Percentiles rank a stretch among this genome's conserved stretches.
Conservation (phyloP, 2,329 filamentous ascomycete genomes). For the Trichoderma guizhouense region DNA sequence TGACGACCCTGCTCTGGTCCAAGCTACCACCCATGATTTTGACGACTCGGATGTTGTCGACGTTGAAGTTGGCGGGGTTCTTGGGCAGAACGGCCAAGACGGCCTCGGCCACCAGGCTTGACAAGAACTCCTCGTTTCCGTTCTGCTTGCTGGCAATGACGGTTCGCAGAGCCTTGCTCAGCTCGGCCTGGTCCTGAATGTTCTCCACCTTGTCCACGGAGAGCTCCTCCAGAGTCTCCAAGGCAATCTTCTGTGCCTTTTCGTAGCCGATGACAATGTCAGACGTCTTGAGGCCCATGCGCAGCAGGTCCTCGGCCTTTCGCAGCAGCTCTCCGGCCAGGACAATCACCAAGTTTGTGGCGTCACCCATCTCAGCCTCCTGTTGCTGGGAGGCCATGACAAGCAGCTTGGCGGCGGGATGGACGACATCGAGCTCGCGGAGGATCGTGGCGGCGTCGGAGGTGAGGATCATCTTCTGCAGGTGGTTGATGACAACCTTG, state of each 20-base stretch:
- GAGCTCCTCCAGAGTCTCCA: conserved; percentile 82
- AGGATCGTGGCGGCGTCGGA: conserved; percentile 97
- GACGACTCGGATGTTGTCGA: conserved; percentile 97
- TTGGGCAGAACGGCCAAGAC: conserved; percentile 88
- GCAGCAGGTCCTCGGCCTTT: conserved; percentile 93
- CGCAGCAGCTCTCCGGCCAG: conserved; percentile 91
- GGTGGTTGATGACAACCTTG: conserved; percentile 99
- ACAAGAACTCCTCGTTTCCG: conserved; percentile 85
- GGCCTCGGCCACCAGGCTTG: conserved; percentile 80
- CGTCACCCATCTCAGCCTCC: conserved; percentile 98
- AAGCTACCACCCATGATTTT: conserved; percentile 99
- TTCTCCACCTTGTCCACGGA: conserved; percentile 88
- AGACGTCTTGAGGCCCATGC: conserved; percentile 97
- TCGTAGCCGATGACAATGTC: conserved; percentile 97
- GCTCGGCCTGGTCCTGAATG: conserved; percentile 73
- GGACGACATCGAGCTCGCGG: conserved; percentile 94
- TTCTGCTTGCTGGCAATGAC: conserved; percentile 97
- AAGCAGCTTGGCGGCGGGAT: conserved; percentile 93
- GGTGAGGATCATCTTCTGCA: conserved; percentile 99
- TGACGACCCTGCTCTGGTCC: conserved; percentile 90
- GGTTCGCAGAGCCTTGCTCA: conserved; percentile 92
- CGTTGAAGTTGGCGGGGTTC: conserved; percentile 94
- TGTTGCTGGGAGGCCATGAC: conserved; percentile 99
- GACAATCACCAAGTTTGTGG: conserved; percentile 94
- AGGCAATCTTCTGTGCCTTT: conserved; percentile 83